phyloP scores from a whole-genome alignment of 306 rosid species.

The Lupinus albus region DNA sequence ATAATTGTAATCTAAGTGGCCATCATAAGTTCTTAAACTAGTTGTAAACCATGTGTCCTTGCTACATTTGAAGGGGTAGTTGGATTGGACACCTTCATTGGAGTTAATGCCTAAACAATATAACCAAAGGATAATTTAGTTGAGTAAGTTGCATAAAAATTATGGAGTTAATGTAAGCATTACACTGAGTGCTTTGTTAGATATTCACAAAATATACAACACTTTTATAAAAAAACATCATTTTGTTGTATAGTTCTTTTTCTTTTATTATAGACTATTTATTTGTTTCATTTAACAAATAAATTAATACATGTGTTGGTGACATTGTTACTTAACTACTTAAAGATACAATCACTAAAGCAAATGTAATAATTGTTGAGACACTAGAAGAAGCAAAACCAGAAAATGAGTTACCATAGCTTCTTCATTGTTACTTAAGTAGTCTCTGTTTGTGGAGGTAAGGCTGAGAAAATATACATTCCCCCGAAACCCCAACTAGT shows the following conservation, averaged over 20 bases:
- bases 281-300: too few species aligned
- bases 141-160: too few species aligned
- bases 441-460: too few species aligned
- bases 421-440: not conserved
- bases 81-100: not conserved
- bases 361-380: not conserved
- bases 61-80: not conserved
- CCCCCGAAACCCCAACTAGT: too few species aligned
- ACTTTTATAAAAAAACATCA: conserved; percentile 30
- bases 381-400: conserved; percentile 8
- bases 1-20: too few species aligned
- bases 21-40: conserved; percentile 30
- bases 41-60: conserved; percentile 7
- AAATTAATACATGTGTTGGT: too few species aligned
- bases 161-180: conserved; percentile 27
- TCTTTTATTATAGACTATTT: too few species aligned
- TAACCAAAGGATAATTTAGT: too few species aligned
- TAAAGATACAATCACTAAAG: conserved; percentile 34
- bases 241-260: conserved; percentile 33
- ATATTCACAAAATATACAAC: conserved; percentile 28
- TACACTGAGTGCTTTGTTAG: conserved; percentile 42
- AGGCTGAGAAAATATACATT: too few species aligned
- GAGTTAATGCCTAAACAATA: too few species aligned
- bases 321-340: conserved; percentile 21
- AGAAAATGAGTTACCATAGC: conserved; percentile 45